Evolutionary conservation across 768 basidiomycete species (phyloP).

Genomic region (Lentinula lateritia): DNA sequence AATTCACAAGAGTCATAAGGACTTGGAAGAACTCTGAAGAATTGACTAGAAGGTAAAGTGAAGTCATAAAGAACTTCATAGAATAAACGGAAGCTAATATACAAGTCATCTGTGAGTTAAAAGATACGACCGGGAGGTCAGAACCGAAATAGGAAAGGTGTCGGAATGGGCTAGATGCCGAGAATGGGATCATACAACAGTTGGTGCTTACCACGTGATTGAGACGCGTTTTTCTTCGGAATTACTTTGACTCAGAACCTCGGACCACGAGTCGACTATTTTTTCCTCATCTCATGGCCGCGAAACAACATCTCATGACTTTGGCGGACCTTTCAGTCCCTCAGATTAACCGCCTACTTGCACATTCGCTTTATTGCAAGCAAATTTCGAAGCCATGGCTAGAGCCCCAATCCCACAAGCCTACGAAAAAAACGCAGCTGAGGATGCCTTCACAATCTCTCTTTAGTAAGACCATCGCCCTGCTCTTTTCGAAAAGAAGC

Average conservation of each 20-base stretch:
- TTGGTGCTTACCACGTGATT: background rate
- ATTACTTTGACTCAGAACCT: too few species aligned
- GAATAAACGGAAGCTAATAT: too few species aligned
- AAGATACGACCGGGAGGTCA: too few species aligned
- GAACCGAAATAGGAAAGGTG: too few species aligned
- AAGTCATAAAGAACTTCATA: too few species aligned
- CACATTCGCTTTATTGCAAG: constrained; percentile 63
- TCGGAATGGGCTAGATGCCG: too few species aligned
- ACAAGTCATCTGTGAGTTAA: too few species aligned
- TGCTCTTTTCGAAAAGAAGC: constrained; percentile 90
- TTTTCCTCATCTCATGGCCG: background rate
- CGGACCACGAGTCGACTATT: too few species aligned
- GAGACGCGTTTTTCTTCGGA: background rate
- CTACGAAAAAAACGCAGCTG: constrained; percentile 26
- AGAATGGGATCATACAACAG: background rate
- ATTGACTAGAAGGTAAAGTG: too few species aligned
- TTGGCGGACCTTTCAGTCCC: constrained; percentile 79
- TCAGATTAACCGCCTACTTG: constrained; percentile 65
- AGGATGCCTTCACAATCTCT: constrained; percentile 70
- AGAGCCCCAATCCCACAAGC: constrained; percentile 36
- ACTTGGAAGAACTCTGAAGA: too few species aligned
- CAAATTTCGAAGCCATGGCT: constrained; percentile 63
- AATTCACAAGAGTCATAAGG: too few species aligned
- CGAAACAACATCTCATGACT: constrained; percentile 70
- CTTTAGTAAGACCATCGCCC: constrained; percentile 78